Percentiles rank a stretch among this genome's conserved stretches.
phyloP scores from a whole-genome alignment of 495 filamentous ascomycete genomes.

The Xylaria flabelliformis region DNA sequence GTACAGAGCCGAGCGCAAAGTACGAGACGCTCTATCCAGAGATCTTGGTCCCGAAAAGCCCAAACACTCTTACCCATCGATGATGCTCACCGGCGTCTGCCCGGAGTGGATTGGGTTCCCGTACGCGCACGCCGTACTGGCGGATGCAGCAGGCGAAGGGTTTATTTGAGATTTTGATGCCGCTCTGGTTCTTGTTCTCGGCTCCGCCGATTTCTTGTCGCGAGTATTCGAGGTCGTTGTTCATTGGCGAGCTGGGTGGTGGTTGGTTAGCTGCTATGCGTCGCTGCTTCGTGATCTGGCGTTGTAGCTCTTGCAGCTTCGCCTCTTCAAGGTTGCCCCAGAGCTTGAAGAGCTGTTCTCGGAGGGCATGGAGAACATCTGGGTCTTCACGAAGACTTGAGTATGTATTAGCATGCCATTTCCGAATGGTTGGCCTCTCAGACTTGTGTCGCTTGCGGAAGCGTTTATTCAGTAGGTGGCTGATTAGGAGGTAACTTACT shows the following conservation, averaged over 20 bases:
- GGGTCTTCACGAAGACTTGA: constrained; percentile 60
- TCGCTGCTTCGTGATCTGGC: constrained; percentile 20
- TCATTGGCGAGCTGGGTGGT: constrained; percentile 31
- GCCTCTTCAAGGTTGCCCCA: constrained; percentile 87
- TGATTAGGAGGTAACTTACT: constrained; percentile 57
- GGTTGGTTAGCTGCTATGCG: constrained; percentile 37
- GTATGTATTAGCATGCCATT: constrained; percentile 22
- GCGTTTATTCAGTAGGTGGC: not conserved
- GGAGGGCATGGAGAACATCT: constrained; percentile 55
- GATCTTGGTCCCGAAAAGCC: constrained; percentile 63
- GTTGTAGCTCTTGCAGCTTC: constrained; percentile 48
- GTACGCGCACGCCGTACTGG: constrained; percentile 62
- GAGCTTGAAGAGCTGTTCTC: constrained; percentile 76
- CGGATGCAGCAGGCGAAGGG: constrained; percentile 67
- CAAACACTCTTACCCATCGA: constrained; percentile 59
- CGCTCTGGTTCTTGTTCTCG: constrained; percentile 5
- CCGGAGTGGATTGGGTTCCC: constrained; percentile 36
- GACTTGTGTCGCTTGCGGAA: not conserved
- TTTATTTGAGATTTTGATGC: constrained; percentile 45
- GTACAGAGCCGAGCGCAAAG: not conserved
- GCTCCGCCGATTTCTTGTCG: not conserved
- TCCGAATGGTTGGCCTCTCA: not conserved
- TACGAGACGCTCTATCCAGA: not conserved
- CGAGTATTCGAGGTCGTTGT: not conserved
- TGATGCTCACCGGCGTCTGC: constrained; percentile 43